Evolutionary conservation across 768 basidiomycete genomes (phyloP), one percentile per base, ranked within the genome.

Genomic region (Amanita molliuscula): DNA sequence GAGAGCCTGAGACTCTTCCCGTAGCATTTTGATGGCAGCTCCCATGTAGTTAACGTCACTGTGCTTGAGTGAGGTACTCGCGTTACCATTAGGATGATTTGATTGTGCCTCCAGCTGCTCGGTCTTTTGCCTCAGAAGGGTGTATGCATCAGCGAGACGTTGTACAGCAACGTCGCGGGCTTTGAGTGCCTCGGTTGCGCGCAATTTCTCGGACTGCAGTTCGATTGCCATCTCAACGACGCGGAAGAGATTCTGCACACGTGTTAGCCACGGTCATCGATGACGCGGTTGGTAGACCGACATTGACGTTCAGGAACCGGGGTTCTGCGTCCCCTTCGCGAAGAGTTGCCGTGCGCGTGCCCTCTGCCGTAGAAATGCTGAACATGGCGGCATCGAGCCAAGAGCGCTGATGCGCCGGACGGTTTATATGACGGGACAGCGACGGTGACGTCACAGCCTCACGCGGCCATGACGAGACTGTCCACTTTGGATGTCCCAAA

Each of bases 101-200:
- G 15, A 28, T 25, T 77, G 71, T 38, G 84, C 67, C 29, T 74
- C 68, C 51, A 85, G 74, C 6, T 67, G 59, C 18, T 69, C 67
- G 1, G 73, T 69, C 63, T 85, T 84, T 59, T 81, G 73, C n/a
- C 74, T 73, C 55, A 86, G 66, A 0, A 79, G 78, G 11, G 66
- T 60, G 57, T 79, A 82, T 8, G 81, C 81, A 41, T 78, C 74
- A 28, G 74, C 68, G 10, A 88, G 72, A 26, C 76, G 76, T 36
- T 74, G 64, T 1, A 83, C 74, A 13, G 73, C 76, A 26, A 71
- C 73, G 57, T 88, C 84, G 35, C 84, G 77, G 26, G 84, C 84
- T 23, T 64, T 67, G 47, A 81, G 61, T 1, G 79, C 81, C 57
- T 86, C 82, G 18, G 61, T 62, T 1, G 79, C 74, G 43, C 74